Base-by-base conservation (phyloP, 768 basidiomycete species). In the Termitomyces sp. region DNA sequence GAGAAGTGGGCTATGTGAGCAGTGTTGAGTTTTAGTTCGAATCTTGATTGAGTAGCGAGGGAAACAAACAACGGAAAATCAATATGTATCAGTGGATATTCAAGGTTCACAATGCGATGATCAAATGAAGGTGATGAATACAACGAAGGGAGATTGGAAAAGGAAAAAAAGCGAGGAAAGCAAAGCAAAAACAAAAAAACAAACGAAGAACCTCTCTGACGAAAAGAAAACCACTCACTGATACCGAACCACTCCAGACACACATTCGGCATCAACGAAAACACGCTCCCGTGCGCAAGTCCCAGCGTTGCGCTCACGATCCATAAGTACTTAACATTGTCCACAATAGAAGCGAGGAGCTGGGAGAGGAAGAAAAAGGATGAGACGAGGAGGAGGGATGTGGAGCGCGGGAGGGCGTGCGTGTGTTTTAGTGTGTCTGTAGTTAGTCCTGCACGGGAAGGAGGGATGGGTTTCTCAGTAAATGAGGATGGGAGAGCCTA, bases 221-320 rank as follows among this genome's bases (percentile, higher is more conserved):
- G 12, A 7, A 28, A 16, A 33, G 5, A 0, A 30, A 32, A 43
- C 1, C 2, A 84, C 89, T 67, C 65, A 91, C 91, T 76, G 66
- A 95, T 77, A 7, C 93, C 93, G 64, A 95, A 95, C 91, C 91
- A 94, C 64, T 95, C 94, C 28, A 95, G 79, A 54, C 83, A 79
- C 33, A 95, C 78, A n/a, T 87, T 85, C 0, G 91, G 90, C 66
- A 82, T 79, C 46, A 89, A 74, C 2, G 88, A 89, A 68, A 91
- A 93, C 56, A 75, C 72, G 51, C 83, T 79, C 4, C 93, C 93
- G 64, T 94, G 89, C 0, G 86, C 84, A 5, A 88, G 69, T 0
- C 89, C 91, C 0, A 91, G 71, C 23, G 77, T 63, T 2, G 61
- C 60, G 60, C 70, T 72, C 3, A 84, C 81, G 12, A 82, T 76